A percentile compares a stretch with the other conserved stretches of the same genome.
phyloP scores from a whole-genome alignment of 2,329 filamentous ascomycete species.

The Botrytis elliptica region DNA sequence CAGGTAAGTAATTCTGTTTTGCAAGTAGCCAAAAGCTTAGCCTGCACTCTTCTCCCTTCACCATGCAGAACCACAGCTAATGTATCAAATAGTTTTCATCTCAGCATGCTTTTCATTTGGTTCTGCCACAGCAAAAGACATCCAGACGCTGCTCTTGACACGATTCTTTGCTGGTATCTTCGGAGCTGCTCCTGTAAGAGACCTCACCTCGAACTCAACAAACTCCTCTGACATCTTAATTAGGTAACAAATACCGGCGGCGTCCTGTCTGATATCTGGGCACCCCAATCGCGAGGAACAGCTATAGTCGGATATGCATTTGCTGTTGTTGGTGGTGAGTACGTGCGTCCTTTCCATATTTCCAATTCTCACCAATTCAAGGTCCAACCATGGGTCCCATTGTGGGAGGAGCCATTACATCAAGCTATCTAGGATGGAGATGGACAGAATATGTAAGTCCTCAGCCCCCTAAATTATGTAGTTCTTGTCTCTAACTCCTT shows the following conservation, averaged over 20 bases:
- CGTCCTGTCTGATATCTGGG: conserved; percentile 64
- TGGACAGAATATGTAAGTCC: conserved; percentile 47
- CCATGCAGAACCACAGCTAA: background rate
- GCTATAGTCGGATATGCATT: conserved; percentile 69
- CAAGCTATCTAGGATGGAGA: conserved; percentile 52
- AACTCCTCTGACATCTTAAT: background rate
- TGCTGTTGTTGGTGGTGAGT: conserved; percentile 47
- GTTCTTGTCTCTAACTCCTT: conserved; percentile 29
- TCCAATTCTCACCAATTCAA: background rate
- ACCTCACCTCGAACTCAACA: background rate
- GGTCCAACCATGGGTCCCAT: conserved; percentile 44
- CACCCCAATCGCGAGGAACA: conserved; percentile 58
- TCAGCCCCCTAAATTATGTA: background rate
- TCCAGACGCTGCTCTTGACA: conserved; percentile 64
- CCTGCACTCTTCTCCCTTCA: too few species aligned
- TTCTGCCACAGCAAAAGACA: conserved; percentile 61
- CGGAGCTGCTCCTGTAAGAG: conserved; percentile 57
- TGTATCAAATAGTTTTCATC: conserved; percentile 45
- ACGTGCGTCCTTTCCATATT: background rate
- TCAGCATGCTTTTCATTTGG: conserved; percentile 64
- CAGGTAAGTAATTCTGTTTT: conserved; percentile 45
- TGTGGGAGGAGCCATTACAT: conserved; percentile 50
- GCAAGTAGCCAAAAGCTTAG: background rate
- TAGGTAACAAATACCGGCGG: conserved; percentile 62
- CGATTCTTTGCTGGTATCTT: conserved; percentile 66